Conservation (phyloP, 306 rosid genomes). For the Dryas drummondii region DNA sequence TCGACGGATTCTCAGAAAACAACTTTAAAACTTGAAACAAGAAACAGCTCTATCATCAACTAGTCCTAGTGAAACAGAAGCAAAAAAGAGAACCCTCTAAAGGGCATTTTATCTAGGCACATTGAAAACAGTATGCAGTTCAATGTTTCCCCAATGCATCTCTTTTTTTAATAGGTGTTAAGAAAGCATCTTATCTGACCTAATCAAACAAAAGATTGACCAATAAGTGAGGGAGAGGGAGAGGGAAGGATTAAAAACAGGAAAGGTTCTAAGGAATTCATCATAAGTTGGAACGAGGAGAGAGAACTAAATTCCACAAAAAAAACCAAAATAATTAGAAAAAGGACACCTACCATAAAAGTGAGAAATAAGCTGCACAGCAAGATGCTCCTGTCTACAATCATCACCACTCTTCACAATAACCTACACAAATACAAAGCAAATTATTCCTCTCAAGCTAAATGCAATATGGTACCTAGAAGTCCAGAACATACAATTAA, state of each 20-base stretch:
- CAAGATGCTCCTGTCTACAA: constrained; percentile 99
- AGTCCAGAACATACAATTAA: constrained; percentile 15
- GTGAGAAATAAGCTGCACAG: constrained; percentile 98
- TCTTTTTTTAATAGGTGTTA: not conserved
- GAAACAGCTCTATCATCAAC: no score
- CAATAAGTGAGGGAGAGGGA: not conserved
- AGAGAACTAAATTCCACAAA: constrained; percentile 13
- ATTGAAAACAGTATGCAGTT: not conserved
- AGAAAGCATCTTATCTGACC: not conserved
- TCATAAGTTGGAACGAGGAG: not conserved
- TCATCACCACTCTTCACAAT: constrained; percentile 99
- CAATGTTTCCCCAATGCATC: not conserved
- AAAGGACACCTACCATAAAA: constrained; percentile 69
- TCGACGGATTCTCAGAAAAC: not conserved
- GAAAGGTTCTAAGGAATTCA: not conserved
- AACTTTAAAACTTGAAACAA: not conserved
- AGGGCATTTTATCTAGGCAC: not conserved
- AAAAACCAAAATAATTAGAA: constrained; percentile 1
- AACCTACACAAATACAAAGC: constrained; percentile 48
- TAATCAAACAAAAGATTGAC: not conserved
- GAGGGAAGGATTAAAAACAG: not conserved
- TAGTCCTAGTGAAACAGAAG: not conserved
- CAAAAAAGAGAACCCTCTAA: not conserved
- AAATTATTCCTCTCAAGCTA: constrained; percentile 12
- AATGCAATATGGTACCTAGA: constrained; percentile 20